Percentiles rank a stretch among this genome's conserved stretches.
Evolutionary conservation across 2,329 filamentous ascomycete species (phyloP).

Genomic region (Botrytis hyacinthi): DNA sequence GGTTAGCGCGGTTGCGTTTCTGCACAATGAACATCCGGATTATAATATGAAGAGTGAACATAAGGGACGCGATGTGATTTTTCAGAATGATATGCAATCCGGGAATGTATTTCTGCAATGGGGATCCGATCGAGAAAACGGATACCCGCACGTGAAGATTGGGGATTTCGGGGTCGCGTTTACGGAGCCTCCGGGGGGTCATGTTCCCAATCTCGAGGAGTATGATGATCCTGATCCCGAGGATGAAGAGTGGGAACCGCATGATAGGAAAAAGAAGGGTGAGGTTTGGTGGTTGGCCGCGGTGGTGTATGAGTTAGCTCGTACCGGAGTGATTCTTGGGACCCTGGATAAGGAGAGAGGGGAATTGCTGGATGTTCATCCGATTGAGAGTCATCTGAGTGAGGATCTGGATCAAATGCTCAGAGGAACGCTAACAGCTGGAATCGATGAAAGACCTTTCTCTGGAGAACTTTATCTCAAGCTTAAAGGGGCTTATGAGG

Average conservation of each 20-base stretch:
- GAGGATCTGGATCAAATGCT: not conserved
- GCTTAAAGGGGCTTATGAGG: not conserved
- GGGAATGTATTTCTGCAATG: constrained; percentile 13
- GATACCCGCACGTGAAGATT: constrained; percentile 11
- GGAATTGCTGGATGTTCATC: not conserved
- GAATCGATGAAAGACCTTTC: not conserved
- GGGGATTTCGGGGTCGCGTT: constrained; percentile 8
- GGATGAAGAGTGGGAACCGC: not conserved
- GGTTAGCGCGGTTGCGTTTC: not conserved
- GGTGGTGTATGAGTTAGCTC: not conserved
- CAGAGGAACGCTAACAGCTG: not conserved
- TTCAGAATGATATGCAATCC: not conserved
- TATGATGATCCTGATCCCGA: not conserved
- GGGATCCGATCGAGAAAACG: not conserved
- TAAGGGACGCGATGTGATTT: not conserved
- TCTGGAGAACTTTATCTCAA: not conserved
- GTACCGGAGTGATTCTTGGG: not conserved
- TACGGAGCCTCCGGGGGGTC: not conserved
- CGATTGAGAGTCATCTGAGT: not conserved
- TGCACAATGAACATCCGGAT: constrained; percentile 19
- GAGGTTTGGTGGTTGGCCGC: not conserved
- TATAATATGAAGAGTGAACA: not conserved
- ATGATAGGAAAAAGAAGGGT: not conserved
- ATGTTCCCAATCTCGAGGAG: not conserved
- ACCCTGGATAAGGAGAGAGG: not conserved